A percentile compares a stretch with the other conserved stretches of the same genome.
phyloP scores from a whole-genome alignment of 2,329 filamentous ascomycete species.

The Ascochyta clinopodiicola region DNA sequence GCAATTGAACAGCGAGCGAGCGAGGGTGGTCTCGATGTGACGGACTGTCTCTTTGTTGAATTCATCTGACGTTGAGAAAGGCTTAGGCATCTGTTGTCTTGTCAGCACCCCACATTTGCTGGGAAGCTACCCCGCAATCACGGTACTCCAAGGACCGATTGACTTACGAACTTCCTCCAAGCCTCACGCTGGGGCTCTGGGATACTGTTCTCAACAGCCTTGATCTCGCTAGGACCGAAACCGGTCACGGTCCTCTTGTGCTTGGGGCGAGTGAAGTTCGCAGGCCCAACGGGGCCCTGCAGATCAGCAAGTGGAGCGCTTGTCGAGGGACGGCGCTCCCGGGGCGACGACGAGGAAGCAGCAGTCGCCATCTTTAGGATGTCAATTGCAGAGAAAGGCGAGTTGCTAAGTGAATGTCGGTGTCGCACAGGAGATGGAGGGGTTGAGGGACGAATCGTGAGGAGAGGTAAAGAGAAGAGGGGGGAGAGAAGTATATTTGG shows the following conservation, averaged over 20 bases:
- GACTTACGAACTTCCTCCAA: conserved; percentile 67
- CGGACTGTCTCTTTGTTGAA: conserved; percentile 86
- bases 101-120: conserved; percentile 21
- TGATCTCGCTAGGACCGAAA: conserved; percentile 89
- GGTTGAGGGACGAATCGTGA: conserved; percentile 29
- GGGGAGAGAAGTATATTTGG: conserved; percentile 9
- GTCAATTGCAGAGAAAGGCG: conserved; percentile 36
- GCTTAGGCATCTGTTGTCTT: conserved; percentile 61
- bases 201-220: conserved; percentile 88
- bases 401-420: conserved; percentile 32
- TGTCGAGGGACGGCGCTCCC: conserved; percentile 82
- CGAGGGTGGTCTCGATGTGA: conserved; percentile 95
- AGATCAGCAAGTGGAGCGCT: conserved; percentile 86
- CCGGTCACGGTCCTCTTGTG: conserved; percentile 97
- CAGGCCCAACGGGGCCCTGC: conserved; percentile 80
- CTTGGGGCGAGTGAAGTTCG: conserved; percentile 85
- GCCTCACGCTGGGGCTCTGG: conserved; percentile 86
- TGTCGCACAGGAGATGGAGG: conserved; percentile 37
- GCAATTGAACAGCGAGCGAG: conserved; percentile 96
- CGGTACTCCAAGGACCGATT: conserved; percentile 11
- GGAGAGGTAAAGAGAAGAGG: conserved; percentile 1
- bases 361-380: conserved; percentile 40
- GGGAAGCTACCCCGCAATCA: conserved; percentile 26
- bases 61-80: conserved; percentile 79
- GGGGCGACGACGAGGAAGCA: conserved; percentile 52